Evolutionary conservation across 2,329 filamentous ascomycete species (phyloP), one percentile per base, ranked within the genome.

Genomic region (Fusarium sp.): DNA sequence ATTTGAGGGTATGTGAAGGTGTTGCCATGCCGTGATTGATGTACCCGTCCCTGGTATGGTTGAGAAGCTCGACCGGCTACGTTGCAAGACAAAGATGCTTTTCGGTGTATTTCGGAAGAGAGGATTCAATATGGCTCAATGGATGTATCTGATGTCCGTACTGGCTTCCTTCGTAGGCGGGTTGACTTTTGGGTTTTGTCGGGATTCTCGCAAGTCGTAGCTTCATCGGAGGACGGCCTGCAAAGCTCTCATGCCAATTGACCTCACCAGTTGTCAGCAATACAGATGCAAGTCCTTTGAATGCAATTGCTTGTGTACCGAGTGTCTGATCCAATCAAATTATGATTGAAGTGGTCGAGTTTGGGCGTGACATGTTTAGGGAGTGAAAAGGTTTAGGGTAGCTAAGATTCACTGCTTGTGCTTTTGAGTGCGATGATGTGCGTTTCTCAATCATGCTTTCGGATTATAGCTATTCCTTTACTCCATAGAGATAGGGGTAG

Each of bases 401-500:
- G 41, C 0, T 14, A 36, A 22, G 7, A 8, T n/a, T 42, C 3
- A 25, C 5, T 42, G 4, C 4, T 18, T 13, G 13, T 8, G 7
- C 3, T 14, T 2, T n/a, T 9, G 20, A 13, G 7, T 12, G 15
- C 0, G 0, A 56, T 9, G 29, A 20, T 12, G 14, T n/a, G 1
- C 7, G 1, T 29, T 35, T 27, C 14, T 9, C 3, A 13, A 6
- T 9, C 7, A 17, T 29, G 2, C 11, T n/a, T 25, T 57, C 15
- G 31, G 11, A 13, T 13, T 7, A 5, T 27, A n/a, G 9, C 5
- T 10, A 7, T 11, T 17, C 1, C 1, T 1, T n/a, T 17, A 2
- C 13, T 12, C 1, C 20, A 6, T 3, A 1, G 17, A 9, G 1
- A 4, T 7, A 33, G 10, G 1, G 2, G 7, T 6, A 3, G 1